These are phyloP conservation scores for Linum trigynum DNA, from an alignment of 345 rosid genomes.

Conservation along the genomic window DNA sequence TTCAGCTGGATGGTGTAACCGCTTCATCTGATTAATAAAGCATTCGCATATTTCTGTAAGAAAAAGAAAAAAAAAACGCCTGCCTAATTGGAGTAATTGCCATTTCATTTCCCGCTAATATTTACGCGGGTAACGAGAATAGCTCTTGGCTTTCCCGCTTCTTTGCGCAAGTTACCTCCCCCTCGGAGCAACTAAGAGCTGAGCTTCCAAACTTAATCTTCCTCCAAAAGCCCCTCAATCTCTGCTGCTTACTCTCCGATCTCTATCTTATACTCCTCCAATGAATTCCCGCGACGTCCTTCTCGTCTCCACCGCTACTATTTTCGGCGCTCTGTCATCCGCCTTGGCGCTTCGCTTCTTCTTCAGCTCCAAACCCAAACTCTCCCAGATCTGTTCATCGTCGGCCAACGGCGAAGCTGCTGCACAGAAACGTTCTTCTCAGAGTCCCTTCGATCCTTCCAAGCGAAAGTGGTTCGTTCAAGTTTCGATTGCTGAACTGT, in stretches of 20 bases:
- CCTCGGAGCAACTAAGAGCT: too few species aligned
- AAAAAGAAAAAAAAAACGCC: too few species aligned
- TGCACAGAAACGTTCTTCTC: slow-evolving; percentile 26
- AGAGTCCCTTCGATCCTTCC: slow-evolving; percentile 60
- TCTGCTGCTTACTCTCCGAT: too few species aligned
- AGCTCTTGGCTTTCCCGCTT: too few species aligned
- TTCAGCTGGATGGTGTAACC: too few species aligned
- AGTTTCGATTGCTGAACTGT: neutral
- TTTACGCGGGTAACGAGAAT: too few species aligned
- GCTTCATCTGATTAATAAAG: too few species aligned
- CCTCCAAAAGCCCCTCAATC: neutral
- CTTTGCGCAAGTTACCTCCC: too few species aligned
- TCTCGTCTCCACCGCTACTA: slow-evolving; percentile 51
- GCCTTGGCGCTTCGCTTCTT: slow-evolving; percentile 43
- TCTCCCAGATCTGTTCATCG: slow-evolving; percentile 18
- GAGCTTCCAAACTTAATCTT: neutral
- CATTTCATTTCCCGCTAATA: too few species aligned
- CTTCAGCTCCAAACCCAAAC: slow-evolving; percentile 27
- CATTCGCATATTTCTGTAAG: too few species aligned
- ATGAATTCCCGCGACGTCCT: slow-evolving; percentile 60
- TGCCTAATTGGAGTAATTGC: too few species aligned
- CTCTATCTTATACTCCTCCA: neutral
- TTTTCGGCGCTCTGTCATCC: slow-evolving; percentile 59
- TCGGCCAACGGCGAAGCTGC: slow-evolving; percentile 20
- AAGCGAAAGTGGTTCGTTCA: slow-evolving; percentile 65